Evolutionary conservation across 2,329 filamentous ascomycete genomes (phyloP).

Genomic region (Cladobotryum mycophilum): DNA sequence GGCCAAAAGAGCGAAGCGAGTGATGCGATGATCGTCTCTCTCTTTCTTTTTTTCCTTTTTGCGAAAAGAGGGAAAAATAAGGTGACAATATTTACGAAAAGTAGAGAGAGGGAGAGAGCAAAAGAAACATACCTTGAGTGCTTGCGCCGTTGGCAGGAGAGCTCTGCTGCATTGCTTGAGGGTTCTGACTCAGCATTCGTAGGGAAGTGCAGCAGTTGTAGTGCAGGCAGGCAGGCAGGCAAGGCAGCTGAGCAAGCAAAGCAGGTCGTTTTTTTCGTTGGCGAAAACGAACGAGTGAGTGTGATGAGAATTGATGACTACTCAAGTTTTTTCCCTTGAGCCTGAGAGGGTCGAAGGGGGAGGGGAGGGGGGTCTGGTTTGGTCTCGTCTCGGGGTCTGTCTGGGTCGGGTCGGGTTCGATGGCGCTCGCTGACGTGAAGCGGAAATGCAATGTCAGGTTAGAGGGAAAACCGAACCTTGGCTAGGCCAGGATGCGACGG

Average conservation of each 20-base stretch:
- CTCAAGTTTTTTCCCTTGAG: too few species aligned
- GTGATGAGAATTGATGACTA: too few species aligned
- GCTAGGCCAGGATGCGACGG: conserved; percentile 10
- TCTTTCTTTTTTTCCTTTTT: too few species aligned
- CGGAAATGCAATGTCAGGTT: neutral
- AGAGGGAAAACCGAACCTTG: too few species aligned
- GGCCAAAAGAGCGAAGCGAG: neutral
- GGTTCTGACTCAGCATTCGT: conserved; percentile 14
- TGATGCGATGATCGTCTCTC: too few species aligned
- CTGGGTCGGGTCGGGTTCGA: neutral
- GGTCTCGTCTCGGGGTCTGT: too few species aligned
- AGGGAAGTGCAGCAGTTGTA: neutral
- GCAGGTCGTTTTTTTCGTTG: neutral
- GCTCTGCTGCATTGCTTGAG: conserved; percentile 15
- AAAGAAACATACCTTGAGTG: conserved; percentile 11
- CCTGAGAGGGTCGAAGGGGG: too few species aligned
- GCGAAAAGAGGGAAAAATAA: too few species aligned
- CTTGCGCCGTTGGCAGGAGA: conserved; percentile 13
- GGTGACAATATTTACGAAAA: neutral
- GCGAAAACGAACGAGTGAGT: too few species aligned
- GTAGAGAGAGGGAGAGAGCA: neutral
- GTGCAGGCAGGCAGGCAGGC: too few species aligned
- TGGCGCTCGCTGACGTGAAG: conserved; percentile 11
- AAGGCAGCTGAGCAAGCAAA: too few species aligned
- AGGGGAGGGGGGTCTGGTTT: too few species aligned